A percentile compares a stretch with the other conserved stretches of the same genome.
phyloP scores from a whole-genome alignment of 768 basidiomycete genomes.

The Kockovaella imperatae region DNA sequence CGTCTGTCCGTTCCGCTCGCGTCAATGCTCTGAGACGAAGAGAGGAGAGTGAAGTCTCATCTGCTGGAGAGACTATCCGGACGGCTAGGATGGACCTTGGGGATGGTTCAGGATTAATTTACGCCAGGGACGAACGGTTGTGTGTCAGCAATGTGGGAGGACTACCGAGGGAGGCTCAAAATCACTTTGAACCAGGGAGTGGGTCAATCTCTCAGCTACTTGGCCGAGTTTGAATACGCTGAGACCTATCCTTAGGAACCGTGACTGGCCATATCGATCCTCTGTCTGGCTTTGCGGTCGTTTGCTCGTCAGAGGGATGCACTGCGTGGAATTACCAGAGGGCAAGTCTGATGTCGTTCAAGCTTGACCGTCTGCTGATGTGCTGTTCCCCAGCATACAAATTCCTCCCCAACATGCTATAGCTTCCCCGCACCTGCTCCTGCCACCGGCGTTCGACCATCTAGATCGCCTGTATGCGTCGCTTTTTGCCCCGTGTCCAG shows the following conservation, averaged over 20 bases:
- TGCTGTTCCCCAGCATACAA: slow-evolving; percentile 20
- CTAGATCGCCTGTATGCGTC: slow-evolving; percentile 33
- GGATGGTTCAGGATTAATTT: slow-evolving; percentile 11
- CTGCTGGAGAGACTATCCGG: slow-evolving; percentile 28
- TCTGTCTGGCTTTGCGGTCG: slow-evolving; percentile 38
- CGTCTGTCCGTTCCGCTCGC: slow-evolving; percentile 14
- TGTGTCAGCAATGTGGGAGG: slow-evolving; percentile 18
- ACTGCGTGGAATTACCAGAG: slow-evolving; percentile 43
- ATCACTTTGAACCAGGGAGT: slow-evolving; percentile 21
- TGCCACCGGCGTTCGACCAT: neutral
- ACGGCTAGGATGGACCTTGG: slow-evolving; percentile 17
- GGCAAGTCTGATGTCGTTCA: slow-evolving; percentile 14
- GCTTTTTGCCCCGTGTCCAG: slow-evolving; percentile 47
- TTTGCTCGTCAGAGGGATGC: slow-evolving; percentile 26
- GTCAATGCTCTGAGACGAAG: slow-evolving; percentile 4
- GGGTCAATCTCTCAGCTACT: slow-evolving; percentile 15
- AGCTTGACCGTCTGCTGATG: neutral
- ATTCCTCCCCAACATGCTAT: slow-evolving; percentile 39
- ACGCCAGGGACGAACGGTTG: slow-evolving; percentile 23
- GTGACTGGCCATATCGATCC: slow-evolving; percentile 30
- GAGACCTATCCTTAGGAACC: neutral
- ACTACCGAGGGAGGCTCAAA: slow-evolving; percentile 27
- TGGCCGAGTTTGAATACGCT: neutral
- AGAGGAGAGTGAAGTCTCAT: slow-evolving; percentile 20
- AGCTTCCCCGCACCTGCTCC: slow-evolving; percentile 36